phyloP scores from a whole-genome alignment of 2,329 filamentous ascomycete species.

The Sclerotinia trifoliorum region DNA sequence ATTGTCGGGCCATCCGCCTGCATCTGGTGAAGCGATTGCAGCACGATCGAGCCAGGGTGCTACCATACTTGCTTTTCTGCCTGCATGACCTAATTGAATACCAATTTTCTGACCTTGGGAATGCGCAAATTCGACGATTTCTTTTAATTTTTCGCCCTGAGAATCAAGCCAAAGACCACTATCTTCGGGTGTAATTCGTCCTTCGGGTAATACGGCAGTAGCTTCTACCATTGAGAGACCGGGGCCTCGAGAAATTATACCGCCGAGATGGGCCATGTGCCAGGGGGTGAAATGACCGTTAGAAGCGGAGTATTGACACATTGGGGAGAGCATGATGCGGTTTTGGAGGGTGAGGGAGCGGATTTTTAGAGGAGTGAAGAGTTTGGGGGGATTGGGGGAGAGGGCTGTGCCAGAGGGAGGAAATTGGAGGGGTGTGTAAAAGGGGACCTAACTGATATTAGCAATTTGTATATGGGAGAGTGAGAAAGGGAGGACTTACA shows the following conservation, averaged over 20 bases:
- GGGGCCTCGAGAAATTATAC: slow-evolving; percentile 73
- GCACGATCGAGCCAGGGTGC: slow-evolving; percentile 62
- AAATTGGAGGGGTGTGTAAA: slow-evolving; percentile 49
- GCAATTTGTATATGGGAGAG: not conserved
- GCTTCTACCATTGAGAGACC: slow-evolving; percentile 76
- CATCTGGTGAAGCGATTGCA: slow-evolving; percentile 51
- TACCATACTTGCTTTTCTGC: slow-evolving; percentile 62
- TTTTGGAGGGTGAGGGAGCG: slow-evolving; percentile 60
- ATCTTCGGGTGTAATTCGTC: slow-evolving; percentile 80
- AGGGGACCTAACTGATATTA: slow-evolving; percentile 37
- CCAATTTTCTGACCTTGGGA: slow-evolving; percentile 73
- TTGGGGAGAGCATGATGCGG: slow-evolving; percentile 61
- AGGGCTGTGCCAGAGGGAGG: slow-evolving; percentile 47
- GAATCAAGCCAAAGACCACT: slow-evolving; percentile 79
- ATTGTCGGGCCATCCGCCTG: slow-evolving; percentile 57
- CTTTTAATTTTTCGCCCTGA: slow-evolving; percentile 66
- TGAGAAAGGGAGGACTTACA: slow-evolving; percentile 21
- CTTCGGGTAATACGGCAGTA: slow-evolving; percentile 70
- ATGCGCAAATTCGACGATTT: slow-evolving; percentile 76
- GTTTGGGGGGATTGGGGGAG: slow-evolving; percentile 49
- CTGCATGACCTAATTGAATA: slow-evolving; percentile 81
- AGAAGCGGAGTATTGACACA: slow-evolving; percentile 66
- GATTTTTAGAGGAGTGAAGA: slow-evolving; percentile 45
- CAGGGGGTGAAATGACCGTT: slow-evolving; percentile 75
- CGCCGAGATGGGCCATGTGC: slow-evolving; percentile 79